Evolutionary conservation across 2,329 filamentous ascomycete genomes (phyloP), one percentile per base, ranked within the genome.

Genomic region (Arthrobotrys megalospora): DNA sequence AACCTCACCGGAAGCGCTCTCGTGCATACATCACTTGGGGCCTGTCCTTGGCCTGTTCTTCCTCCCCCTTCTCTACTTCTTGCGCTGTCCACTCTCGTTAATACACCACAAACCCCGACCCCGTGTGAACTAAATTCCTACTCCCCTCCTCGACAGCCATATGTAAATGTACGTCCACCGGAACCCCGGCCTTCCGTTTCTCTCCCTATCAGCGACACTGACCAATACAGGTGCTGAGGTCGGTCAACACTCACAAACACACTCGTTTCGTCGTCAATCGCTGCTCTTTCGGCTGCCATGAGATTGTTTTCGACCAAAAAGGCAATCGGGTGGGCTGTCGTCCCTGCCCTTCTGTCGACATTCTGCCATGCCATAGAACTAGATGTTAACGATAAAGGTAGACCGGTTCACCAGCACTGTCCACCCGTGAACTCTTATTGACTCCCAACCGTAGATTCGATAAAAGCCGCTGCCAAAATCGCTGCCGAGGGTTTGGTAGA

Each of bases 401-500:
- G 80, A 58, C 47, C 70, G n/a, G 75, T 77, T 76, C 28, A 77
- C 77, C 28, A 79, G 16, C 79, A 11, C 32, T n/a, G 32, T 80
- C 11, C 34, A 16, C 81, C 80, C 60, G 80, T 80, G 38, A 38
- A 62, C 14, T 52, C 38, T 8, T 43, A 60, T 60, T 60, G 55
- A 60, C 55, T 14, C 8, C 5, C 43, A 34, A 28, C 24, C 58
- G 38, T 65, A 79, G 69, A 68, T 65, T 81, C 81, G 32, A 79
- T 82, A 58, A 66, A 65, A n/a, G 41, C 75, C 19, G 80, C 81
- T 0, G 80, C 84, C 14, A 82, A 81, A 47, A 75, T 79, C 38
- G 78, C 85, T 19, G 87, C 87, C 3, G 84, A 86, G 72, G 86
- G 86, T 53, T 86, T 88, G 84, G 85, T 89, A 84, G 82, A 82